Base-by-base conservation (phyloP, 2,329 filamentous ascomycete species). In the Diaporthe ilicicola region DNA sequence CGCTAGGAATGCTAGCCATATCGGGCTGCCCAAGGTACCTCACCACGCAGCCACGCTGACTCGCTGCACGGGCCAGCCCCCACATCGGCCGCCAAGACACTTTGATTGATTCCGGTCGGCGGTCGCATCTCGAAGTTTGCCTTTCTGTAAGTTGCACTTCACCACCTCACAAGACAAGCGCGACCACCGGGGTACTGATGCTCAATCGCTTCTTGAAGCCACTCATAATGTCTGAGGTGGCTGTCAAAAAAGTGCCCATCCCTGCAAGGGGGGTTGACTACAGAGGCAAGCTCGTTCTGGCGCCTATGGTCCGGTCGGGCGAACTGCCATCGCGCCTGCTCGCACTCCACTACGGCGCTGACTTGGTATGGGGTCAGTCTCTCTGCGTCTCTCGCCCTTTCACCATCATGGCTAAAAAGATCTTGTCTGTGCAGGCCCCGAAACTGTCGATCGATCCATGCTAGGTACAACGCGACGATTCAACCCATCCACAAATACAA, bases 241-340 rank as follows among this genome's bases (percentile, higher is more conserved):
- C 62, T 39, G 76, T 85, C 72, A 91, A 92, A 79, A 90, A 86
- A 79, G 93, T 97, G 46, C 92, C 94, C 65, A 97, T 98, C 75
- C 95, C 95, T 74, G 88, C 87, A 73, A 93, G 92, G 81, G 95
- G 95, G 65, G 94, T 97, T 77, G 94, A 98, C 84, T 98, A 98
- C 83, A 90, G 95, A 76, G 93, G 93, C 82, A 98, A 97, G 82
- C 84, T 98, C 74, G 96, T 98, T 54, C 92, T 99, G 74, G 96
- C 96, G 73, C 96, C 96, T 50, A 99, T 99, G 96, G 95, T 98
- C 70, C 92, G 96, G 76, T 97, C 94, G n/a, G 96, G 96, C 79
- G 96, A 99, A 85, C 85, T 98, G 72, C 95, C 96, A 3, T 96
- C 94, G 48, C 91, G 96, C 71, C 88, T 99, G 32, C 84, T 97